Base-by-base conservation (phyloP, 1,284 basidiomycete species). In the Farysia itapuensis region DNA sequence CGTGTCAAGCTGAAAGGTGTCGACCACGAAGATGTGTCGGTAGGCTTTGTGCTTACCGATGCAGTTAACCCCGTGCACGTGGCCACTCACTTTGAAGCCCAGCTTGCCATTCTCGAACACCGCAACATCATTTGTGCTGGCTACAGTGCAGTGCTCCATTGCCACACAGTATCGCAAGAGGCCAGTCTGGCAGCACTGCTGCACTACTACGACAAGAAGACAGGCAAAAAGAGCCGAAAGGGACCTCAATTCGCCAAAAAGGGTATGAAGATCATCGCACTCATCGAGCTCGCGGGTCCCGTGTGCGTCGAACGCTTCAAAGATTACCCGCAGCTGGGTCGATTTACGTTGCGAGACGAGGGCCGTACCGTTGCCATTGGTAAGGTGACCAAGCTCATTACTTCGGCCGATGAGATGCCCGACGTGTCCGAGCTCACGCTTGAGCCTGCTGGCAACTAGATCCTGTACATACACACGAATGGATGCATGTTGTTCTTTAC, bases 151-250 rank as follows among this genome's bases (percentile, higher is more conserved):
- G 68, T 76, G 22, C 67, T 76, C 40, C 72, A 76, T 47, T 70
- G 70, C 31, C 74, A 76, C 59, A 67, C 72, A 4, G 56, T 67
- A 7, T 57, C 59, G 28, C 72, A 76, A 51, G 74, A 76, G 46
- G 64, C 71, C 22, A 65, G 31, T 38, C 39, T 76, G 37, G 36
- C 43, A 5, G 69, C 64, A 24, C 49, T 76, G 30, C 41, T 76
- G 48, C 74, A 76, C 65, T 76, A 76, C 65, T 76, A 74, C 58
- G 72, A 76, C 58, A 76, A 74, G 50, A 75, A 74, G 56, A 76
- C 72, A 51, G 74, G 74, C 38, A 73, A 72, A 47, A 76, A 76
- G 71, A 67, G 63, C 45, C 64, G 67, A 38, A 64, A 63, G 32
- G 72, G 72, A 4, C 74, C 74, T 21, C 70, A 71, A 37, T 75